These are phyloP conservation scores for Parmales sp. DNA, from an alignment of 108 stramenopile genomes.

Conservation along the genomic window DNA sequence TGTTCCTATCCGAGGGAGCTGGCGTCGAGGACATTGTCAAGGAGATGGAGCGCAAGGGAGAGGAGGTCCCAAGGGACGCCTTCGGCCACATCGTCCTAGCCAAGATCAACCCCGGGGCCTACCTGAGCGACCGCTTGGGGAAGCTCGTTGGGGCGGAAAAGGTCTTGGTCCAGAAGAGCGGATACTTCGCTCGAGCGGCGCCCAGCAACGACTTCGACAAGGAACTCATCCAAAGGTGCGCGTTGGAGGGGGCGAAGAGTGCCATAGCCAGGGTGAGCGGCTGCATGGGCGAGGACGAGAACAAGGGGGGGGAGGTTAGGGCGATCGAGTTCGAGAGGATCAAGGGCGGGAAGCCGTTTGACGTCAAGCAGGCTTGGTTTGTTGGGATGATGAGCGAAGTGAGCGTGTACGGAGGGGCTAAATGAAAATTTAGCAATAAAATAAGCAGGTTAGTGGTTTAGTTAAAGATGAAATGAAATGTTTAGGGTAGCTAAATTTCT, in stretches of 20 bases:
- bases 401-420: conserved; percentile 31
- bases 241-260: conserved; percentile 57
- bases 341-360: conserved; percentile 77
- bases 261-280: conserved; percentile 67
- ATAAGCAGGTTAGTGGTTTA: no score
- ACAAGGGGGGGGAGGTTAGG: conserved; percentile 44
- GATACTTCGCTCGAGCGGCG: conserved; percentile 78
- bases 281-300: conserved; percentile 82
- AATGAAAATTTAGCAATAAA: no score
- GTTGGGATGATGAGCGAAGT: conserved; percentile 67
- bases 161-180: conserved; percentile 77
- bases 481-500: no score
- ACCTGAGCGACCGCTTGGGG: conserved; percentile 68
- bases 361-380: conserved; percentile 61
- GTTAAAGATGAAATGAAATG: no score
- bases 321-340: conserved; percentile 82
- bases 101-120: conserved; percentile 75
- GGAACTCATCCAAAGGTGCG: conserved; percentile 65
- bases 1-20: conserved; percentile 80
- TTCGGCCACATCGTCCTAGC: conserved; percentile 79
- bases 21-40: conserved; percentile 70
- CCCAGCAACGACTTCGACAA: conserved; percentile 77
- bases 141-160: conserved; percentile 68
- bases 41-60: conserved; percentile 58
- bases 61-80: conserved; percentile 61